A percentile compares a stretch with the other conserved stretches of the same genome.
Conservation (phyloP, 2,329 filamentous ascomycete genomes). For the Ascochyta pisi region DNA sequence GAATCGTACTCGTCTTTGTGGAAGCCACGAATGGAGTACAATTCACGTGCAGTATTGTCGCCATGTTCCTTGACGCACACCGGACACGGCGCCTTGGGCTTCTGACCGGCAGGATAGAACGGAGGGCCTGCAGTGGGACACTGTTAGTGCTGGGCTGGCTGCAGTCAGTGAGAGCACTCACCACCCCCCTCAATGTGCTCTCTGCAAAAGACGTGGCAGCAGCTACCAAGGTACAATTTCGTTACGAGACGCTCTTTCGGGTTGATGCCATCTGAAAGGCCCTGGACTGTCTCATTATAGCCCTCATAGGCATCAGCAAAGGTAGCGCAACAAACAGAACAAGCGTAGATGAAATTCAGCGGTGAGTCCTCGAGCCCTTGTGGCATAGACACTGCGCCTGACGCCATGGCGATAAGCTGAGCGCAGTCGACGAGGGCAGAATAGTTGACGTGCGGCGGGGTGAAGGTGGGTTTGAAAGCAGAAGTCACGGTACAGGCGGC, state of each 20-base stretch:
- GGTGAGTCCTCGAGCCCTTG: conserved; percentile 41
- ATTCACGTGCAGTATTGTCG: conserved; percentile 44
- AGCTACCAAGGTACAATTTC: conserved; percentile 56
- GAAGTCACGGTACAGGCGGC: conserved; percentile 27
- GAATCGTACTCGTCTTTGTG: conserved; percentile 51
- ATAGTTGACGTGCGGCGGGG: conserved; percentile 10
- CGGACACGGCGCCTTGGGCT: conserved; percentile 55
- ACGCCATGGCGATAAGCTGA: conserved; percentile 19
- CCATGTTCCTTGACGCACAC: conserved; percentile 49
- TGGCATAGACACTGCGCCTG: conserved; percentile 14
- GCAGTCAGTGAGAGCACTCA: conserved; percentile 34
- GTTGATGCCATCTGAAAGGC: conserved; percentile 48
- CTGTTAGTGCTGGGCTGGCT: background rate
- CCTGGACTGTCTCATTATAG: conserved; percentile 45
- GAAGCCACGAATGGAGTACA: conserved; percentile 57
- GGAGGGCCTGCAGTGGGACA: conserved; percentile 48
- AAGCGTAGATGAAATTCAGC: conserved; percentile 58
- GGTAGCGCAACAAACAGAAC: conserved; percentile 55
- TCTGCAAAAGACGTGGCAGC: conserved; percentile 58
- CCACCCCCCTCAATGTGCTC: conserved; percentile 58
- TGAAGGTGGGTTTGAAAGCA: background rate
- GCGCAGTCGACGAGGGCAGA: conserved; percentile 1
- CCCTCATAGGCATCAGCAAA: conserved; percentile 55
- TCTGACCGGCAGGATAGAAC: conserved; percentile 52
- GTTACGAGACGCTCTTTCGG: conserved; percentile 50